Base-by-base conservation (phyloP, 805 yeast species). In the Candida ovalis region DNA sequence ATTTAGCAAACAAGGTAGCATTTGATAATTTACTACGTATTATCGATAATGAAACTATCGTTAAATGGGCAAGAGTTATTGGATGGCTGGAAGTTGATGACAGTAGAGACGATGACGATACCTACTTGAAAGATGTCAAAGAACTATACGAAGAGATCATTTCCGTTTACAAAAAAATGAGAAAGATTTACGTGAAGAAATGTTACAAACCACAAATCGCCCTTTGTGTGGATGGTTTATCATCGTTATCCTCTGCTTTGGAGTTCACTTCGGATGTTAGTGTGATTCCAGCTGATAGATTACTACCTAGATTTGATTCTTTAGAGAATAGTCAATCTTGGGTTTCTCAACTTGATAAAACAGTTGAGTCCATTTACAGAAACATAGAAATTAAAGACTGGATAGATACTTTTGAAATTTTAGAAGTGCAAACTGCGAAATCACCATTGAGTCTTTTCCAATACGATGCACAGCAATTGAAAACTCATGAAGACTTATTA, bases 341-440 rank as follows among this genome's bases (percentile, higher is more conserved):
- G 66, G 72, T 88, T 21, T 77, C 76, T 46, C 75, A 76, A 41
- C 64, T 91, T 49, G 92, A 91, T 65, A 70, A 73, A 17, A 69
- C 88, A 6, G 74, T 87, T 24, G 70, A 77, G 2, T 75, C 77
- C 3, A 72, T 84, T 28, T 82, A 84, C 60, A 71, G 68, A 24
- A 75, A 80, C 10, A 75, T 85, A 30, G 75, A 80, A 12, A 64
- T 81, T 12, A 78, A 77, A 50, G 96, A 91, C 57, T 92, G 97
- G 97, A 72, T 88, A 44, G 76, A 77, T 47, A 78, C 84, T 3
- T 86, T 80, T 62, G 92, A 88, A 59, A 67, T 83, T 1, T 66
- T 92, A 40, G 97, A 91, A 61, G 70, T 78, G 28, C 84, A 85
- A 50, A 78, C 84, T 23, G 78, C 80, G 21, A 81, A 76, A 42